Conservation (phyloP, 257 asterid genomes). For the Plectranthus barbatus region DNA sequence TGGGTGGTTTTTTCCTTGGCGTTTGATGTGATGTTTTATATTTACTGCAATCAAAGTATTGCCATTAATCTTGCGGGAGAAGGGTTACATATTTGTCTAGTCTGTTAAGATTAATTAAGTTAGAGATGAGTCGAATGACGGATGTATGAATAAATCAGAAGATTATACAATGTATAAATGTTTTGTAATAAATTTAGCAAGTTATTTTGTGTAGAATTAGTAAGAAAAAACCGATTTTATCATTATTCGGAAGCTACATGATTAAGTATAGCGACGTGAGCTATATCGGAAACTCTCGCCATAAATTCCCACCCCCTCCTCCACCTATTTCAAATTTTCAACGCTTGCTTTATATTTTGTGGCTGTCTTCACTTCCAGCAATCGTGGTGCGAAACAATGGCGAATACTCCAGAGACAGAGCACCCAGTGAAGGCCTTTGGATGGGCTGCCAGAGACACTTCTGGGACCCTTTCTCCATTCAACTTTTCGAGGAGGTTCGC, state of each 20-base stretch:
- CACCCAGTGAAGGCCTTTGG: slow-evolving; percentile 32
- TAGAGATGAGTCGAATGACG: too few species aligned
- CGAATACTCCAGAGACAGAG: slow-evolving; percentile 27
- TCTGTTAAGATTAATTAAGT: too few species aligned
- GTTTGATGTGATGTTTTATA: neutral
- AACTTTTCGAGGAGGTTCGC: slow-evolving; percentile 29
- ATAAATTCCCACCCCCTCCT: neutral
- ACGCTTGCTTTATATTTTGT: neutral
- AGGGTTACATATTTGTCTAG: too few species aligned
- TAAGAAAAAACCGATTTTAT: neutral
- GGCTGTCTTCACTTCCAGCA: neutral
- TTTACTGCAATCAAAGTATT: too few species aligned
- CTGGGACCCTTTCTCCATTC: slow-evolving; percentile 26
- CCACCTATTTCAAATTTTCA: neutral
- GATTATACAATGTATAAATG: too few species aligned
- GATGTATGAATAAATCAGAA: too few species aligned
- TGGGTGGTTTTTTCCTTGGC: neutral
- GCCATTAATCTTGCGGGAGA: too few species aligned
- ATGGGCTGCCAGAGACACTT: slow-evolving; percentile 29
- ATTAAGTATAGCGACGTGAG: neutral
- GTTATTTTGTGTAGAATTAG: too few species aligned
- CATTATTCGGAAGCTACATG: neutral
- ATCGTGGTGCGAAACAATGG: slow-evolving; percentile 8
- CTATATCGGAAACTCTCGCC: neutral
- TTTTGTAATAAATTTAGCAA: neutral